Evolutionary conservation across 2,329 filamentous ascomycete species (phyloP).

Genomic region (Paecilomyces niveus): DNA sequence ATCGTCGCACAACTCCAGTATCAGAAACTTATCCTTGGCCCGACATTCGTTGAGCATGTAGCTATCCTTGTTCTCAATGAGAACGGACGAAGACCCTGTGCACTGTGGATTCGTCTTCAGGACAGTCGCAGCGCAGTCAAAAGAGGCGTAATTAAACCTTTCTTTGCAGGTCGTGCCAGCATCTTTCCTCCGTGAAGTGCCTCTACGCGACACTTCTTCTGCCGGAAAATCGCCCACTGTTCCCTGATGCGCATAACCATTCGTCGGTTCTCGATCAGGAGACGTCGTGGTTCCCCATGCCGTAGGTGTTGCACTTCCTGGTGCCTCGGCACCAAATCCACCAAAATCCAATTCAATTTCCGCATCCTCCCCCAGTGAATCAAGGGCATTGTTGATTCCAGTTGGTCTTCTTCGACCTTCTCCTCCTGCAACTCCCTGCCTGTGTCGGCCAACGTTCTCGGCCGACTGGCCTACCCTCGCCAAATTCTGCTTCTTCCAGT

Average conservation of each 20-base stretch:
- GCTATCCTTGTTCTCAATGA: conserved; percentile 96
- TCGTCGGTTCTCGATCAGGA: conserved; percentile 25
- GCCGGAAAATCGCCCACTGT: conserved; percentile 23
- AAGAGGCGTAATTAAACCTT: conserved; percentile 93
- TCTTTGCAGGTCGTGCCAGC: conserved; percentile 97
- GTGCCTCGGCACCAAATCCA: conserved; percentile 49
- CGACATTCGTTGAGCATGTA: conserved; percentile 96
- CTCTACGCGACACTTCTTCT: conserved; percentile 43
- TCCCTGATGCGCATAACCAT: conserved; percentile 11
- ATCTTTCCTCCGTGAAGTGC: conserved; percentile 70
- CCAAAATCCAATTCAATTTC: conserved; percentile 74
- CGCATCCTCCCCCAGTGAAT: conserved; percentile 75
- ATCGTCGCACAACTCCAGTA: conserved; percentile 85
- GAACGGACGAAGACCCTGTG: conserved; percentile 78
- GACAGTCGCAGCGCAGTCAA: conserved; percentile 90
- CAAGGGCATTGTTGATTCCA: conserved; percentile 61
- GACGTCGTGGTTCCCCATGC: conserved; percentile 20
- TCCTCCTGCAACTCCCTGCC: conserved; percentile 44
- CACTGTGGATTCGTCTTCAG: conserved; percentile 81
- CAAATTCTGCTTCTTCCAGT: conserved; percentile 94
- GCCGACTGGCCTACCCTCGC: conserved; percentile 74
- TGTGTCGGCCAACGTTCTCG: conserved; percentile 56
- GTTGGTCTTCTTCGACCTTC: conserved; percentile 43
- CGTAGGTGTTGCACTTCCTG: conserved; percentile 25
- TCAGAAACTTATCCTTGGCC: conserved; percentile 81